phyloP scores from a whole-genome alignment of 257 asterid species.

The Misopates orontium region DNA sequence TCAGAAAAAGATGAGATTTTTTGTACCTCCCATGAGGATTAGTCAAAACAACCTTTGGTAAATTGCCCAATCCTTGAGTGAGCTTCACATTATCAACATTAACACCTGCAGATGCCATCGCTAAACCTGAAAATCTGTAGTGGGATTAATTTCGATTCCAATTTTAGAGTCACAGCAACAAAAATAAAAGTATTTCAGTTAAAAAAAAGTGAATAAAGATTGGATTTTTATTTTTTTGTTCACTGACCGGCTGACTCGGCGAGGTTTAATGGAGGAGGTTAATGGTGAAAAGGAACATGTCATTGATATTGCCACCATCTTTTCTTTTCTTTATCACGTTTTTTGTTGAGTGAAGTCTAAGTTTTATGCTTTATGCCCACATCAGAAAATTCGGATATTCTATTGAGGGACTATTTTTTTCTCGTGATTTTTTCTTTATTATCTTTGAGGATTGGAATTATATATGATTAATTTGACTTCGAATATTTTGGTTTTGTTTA shows the following conservation, averaged over 20 bases:
- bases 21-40: constrained; percentile 79
- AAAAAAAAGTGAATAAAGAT: too few species aligned
- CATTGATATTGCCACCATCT: constrained; percentile 60
- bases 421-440: too few species aligned
- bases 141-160: background rate
- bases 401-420: background rate
- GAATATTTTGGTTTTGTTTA: too few species aligned
- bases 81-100: constrained; percentile 56
- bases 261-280: constrained; percentile 48
- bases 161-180: too few species aligned
- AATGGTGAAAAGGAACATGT: constrained; percentile 50
- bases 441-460: background rate
- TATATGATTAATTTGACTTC: too few species aligned
- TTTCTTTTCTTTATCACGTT: background rate
- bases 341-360: background rate
- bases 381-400: background rate
- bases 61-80: constrained; percentile 74
- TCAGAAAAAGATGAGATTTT: background rate
- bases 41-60: constrained; percentile 76
- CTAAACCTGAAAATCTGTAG: constrained; percentile 57
- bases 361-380: background rate
- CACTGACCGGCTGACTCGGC: constrained; percentile 71
- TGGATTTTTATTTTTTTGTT: background rate
- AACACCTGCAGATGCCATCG: constrained; percentile 74
- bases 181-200: too few species aligned